Base-by-base conservation (phyloP, 2,329 filamentous ascomycete species). In the Lomentospora prolificans region DNA sequence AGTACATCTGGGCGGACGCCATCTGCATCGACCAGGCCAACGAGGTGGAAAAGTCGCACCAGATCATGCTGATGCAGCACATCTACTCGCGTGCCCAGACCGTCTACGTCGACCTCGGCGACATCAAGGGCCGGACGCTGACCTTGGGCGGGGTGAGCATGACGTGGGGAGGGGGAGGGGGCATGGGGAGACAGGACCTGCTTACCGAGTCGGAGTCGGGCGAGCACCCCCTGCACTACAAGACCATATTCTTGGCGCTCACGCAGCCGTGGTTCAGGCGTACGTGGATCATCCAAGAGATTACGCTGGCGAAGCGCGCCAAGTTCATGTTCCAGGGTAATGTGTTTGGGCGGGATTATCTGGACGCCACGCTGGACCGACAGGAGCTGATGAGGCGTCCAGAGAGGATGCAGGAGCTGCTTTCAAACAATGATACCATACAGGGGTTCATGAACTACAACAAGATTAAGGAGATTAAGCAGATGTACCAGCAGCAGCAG, bases 21-120 rank as follows among this genome's bases (percentile, higher is more conserved):
- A 48, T 48, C 17, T 48, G 64, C 22, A 65, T 65, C 56, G 64
- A 66, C 56, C 63, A 66, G 46, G 31, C 58, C 14, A 61, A 65
- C 17, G 24, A 48, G 4, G 56, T 53, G 4, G 63, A 66, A 51
- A 66, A 63, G 54, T 59, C 44, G 46, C 22, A 52, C 3, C 64
- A 66, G 53, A 61, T 66, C 4, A 56, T 60, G 19, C 57, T 61
- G 50, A 66, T 66, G 65, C 58, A 59, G 28, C 55, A 55, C 5
- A 64, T 66, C 12, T 66, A 64, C 41, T 48, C 33, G 5, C 55
- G 60, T 14, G 60, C 61, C 3, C 44, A 48, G 22, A 48, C 44
- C 7, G 44, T 48, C 17, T 48, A 48, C 44, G 44, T 48, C 17
- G 44, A 48, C 19, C 44, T 48, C 17, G 44, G 44, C 7, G 44